Conservation (phyloP, 768 basidiomycete genomes). For the Coprinopsis sp. region DNA sequence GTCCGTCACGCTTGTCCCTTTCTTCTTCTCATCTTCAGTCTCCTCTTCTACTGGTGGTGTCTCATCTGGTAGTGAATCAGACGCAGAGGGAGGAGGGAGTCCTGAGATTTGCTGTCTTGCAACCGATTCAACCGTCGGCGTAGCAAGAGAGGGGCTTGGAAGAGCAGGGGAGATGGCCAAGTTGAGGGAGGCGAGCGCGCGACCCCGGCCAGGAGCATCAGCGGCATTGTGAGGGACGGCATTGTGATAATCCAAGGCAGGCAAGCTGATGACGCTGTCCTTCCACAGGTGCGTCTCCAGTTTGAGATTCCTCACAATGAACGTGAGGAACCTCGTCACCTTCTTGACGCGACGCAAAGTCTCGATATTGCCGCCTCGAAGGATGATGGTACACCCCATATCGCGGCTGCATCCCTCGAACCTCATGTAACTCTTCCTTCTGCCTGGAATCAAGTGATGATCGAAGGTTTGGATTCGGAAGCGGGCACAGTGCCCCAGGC, state of each 20-base stretch:
- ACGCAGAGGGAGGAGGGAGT: too few relatives aligned
- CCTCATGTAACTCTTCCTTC: slow-evolving; percentile 94
- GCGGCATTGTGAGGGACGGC: slow-evolving; percentile 41
- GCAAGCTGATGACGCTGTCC: slow-evolving; percentile 75
- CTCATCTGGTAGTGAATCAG: too few relatives aligned
- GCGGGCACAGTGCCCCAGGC: slow-evolving; percentile 79
- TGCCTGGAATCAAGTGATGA: slow-evolving; percentile 89
- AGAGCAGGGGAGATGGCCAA: background rate
- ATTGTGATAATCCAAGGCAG: slow-evolving; percentile 42
- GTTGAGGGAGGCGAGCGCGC: slow-evolving; percentile 14
- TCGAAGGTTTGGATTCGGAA: slow-evolving; percentile 93
- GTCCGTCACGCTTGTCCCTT: too few relatives aligned
- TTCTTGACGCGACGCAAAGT: slow-evolving; percentile 84
- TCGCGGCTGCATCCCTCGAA: slow-evolving; percentile 94
- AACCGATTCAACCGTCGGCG: background rate
- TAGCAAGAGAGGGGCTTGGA: slow-evolving; percentile 10
- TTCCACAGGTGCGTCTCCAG: slow-evolving; percentile 94
- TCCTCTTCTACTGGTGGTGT: too few relatives aligned
- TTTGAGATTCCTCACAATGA: slow-evolving; percentile 90
- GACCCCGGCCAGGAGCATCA: slow-evolving; percentile 18
- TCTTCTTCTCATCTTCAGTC: too few relatives aligned
- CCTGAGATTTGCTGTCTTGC: too few relatives aligned
- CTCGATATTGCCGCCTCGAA: slow-evolving; percentile 82
- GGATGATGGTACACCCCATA: slow-evolving; percentile 90
- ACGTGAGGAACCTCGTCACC: slow-evolving; percentile 86